phyloP scores from a whole-genome alignment of 768 basidiomycete genomes.

The Daedaleopsis sinensis region DNA sequence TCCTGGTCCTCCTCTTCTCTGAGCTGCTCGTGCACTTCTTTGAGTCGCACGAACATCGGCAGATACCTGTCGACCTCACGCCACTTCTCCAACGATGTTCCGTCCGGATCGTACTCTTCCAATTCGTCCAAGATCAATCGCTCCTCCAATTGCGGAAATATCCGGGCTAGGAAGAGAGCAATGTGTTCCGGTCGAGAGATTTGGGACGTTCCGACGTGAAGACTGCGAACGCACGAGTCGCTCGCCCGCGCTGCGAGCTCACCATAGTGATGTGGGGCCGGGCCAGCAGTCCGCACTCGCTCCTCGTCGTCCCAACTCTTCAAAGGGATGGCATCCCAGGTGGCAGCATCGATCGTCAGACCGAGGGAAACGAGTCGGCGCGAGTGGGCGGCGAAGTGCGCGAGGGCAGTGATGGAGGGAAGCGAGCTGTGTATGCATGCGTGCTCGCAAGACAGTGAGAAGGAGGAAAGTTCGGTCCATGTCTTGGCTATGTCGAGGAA shows the following conservation, averaged over 20 bases:
- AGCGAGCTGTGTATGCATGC: background rate
- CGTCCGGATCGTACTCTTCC: background rate
- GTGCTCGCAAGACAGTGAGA: background rate
- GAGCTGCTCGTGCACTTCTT: too few species aligned
- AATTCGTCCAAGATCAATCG: background rate
- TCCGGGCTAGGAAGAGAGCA: background rate
- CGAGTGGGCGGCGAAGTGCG: background rate
- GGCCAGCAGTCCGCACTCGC: background rate
- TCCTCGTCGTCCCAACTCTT: background rate
- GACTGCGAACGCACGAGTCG: background rate
- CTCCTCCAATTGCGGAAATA: background rate
- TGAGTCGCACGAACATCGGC: background rate
- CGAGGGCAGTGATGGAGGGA: background rate
- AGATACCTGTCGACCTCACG: background rate
- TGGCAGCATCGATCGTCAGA: background rate
- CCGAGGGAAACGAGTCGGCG: background rate
- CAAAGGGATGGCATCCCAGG: background rate
- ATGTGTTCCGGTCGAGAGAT: background rate
- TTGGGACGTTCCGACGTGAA: background rate
- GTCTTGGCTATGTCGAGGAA: constrained; percentile 2
- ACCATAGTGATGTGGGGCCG: background rate
- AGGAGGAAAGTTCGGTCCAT: background rate
- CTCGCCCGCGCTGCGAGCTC: background rate
- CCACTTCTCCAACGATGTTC: background rate
- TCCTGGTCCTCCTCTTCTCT: too few species aligned